Evolutionary conservation across 495 filamentous ascomycete genomes (phyloP).

Genomic region (Apodospora peruviana): DNA sequence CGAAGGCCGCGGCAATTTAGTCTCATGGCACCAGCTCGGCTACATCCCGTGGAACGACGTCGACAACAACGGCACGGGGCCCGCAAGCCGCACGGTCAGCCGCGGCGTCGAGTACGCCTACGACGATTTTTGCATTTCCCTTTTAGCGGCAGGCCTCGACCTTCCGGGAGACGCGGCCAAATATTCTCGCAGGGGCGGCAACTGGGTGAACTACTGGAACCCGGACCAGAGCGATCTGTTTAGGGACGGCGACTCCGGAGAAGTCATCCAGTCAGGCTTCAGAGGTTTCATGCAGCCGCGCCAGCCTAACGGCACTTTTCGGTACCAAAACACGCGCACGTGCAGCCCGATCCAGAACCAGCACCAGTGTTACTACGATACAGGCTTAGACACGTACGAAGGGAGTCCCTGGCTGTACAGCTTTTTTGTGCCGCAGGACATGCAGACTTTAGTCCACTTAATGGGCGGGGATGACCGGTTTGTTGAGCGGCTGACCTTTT

Average conservation of each 20-base stretch:
- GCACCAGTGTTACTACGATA: conserved; percentile 48
- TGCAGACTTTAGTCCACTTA: conserved; percentile 50
- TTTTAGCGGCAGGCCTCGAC: conserved; percentile 49
- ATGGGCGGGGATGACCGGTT: conserved; percentile 57
- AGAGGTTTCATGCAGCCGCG: conserved; percentile 65
- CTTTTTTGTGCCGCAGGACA: conserved; percentile 69
- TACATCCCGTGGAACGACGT: conserved; percentile 59
- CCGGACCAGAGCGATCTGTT: conserved; percentile 32
- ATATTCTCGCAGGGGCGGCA: conserved; percentile 50
- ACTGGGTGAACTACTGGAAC: conserved; percentile 54
- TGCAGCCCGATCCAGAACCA: conserved; percentile 48
- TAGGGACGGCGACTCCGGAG: conserved; percentile 12
- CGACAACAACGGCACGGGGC: conserved; percentile 55
- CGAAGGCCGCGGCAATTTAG: conserved; percentile 59
- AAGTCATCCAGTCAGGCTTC: conserved; percentile 39
- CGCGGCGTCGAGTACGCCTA: conserved; percentile 71
- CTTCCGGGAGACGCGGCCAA: conserved; percentile 46
- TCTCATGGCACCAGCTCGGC: conserved; percentile 54
- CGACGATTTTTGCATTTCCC: conserved; percentile 59
- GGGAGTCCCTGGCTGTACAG: conserved; percentile 65
- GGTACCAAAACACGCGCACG: conserved; percentile 60
- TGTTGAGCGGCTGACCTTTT: conserved; percentile 55
- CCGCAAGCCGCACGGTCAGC: conserved; percentile 56
- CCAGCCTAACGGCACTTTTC: conserved; percentile 56
- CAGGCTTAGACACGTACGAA: conserved; percentile 65